Conservation (phyloP, 257 asterid genomes). For the Gentiana straminea region DNA sequence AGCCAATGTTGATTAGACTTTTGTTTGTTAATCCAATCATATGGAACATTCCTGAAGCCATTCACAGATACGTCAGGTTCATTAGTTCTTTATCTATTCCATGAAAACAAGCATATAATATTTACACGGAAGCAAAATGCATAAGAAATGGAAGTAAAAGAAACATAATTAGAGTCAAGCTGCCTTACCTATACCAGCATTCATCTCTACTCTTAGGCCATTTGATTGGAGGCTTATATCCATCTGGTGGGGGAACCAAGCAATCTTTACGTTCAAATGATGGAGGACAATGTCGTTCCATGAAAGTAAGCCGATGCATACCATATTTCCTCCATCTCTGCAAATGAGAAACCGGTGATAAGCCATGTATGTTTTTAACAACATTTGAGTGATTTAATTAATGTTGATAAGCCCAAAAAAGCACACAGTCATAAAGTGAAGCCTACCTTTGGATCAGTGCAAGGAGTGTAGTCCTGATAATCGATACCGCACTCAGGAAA, state of each 20-base stretch:
- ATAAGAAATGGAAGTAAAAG: neutral
- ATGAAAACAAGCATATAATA: no score
- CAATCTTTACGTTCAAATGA: conserved; percentile 61
- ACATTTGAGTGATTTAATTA: no score
- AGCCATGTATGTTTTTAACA: conserved; percentile 1
- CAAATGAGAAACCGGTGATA: conserved; percentile 1
- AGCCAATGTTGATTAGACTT: conserved; percentile 97
- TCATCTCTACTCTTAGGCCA: conserved; percentile 88
- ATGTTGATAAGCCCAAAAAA: neutral
- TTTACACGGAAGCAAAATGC: neutral
- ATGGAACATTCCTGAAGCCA: conserved; percentile 74
- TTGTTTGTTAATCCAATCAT: conserved; percentile 92
- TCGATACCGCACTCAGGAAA: conserved; percentile 71
- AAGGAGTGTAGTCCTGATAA: conserved; percentile 86
- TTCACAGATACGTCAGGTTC: conserved; percentile 3
- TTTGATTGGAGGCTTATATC: conserved; percentile 63
- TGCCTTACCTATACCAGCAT: conserved; percentile 81
- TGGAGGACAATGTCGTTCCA: conserved; percentile 96
- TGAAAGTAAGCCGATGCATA: conserved; percentile 46
- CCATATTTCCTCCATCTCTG: conserved; percentile 79
- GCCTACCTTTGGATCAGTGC: conserved; percentile 87
- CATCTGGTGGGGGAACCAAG: conserved; percentile 81
- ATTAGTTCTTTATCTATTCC: no score
- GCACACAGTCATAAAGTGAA: conserved; percentile 1
- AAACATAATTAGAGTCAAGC: neutral